Conservation (phyloP, 2,329 filamentous ascomycete genomes). For the Akanthomyces lecanii region DNA sequence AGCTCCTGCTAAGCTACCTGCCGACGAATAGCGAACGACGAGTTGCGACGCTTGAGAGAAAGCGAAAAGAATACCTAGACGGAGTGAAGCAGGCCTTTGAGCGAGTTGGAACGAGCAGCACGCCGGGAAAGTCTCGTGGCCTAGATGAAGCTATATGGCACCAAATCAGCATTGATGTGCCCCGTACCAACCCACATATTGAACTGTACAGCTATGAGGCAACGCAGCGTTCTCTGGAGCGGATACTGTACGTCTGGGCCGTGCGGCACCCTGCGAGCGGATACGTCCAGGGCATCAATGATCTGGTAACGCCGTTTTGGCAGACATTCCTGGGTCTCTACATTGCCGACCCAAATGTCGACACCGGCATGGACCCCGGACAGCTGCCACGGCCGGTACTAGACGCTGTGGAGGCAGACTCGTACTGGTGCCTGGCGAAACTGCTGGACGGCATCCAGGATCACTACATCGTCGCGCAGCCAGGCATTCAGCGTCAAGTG, state of each 20-base stretch:
- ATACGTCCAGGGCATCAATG: slow-evolving; percentile 98
- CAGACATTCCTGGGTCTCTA: slow-evolving; percentile 94
- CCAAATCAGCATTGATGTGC: slow-evolving; percentile 97
- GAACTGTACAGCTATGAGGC: slow-evolving; percentile 94
- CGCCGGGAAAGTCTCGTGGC: slow-evolving; percentile 53
- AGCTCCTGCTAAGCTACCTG: slow-evolving; percentile 88
- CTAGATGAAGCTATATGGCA: slow-evolving; percentile 98
- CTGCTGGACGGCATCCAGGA: slow-evolving; percentile 98
- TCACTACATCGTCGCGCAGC: slow-evolving; percentile 97
- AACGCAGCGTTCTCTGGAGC: slow-evolving; percentile 87
- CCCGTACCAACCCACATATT: slow-evolving; percentile 91
- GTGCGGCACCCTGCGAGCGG: slow-evolving; percentile 95
- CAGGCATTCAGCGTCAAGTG: slow-evolving; percentile 93
- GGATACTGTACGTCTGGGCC: slow-evolving; percentile 96
- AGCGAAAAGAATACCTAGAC: slow-evolving; percentile 94
- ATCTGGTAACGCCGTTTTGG: slow-evolving; percentile 96
- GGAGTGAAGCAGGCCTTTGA: slow-evolving; percentile 75
- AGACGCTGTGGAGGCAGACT: slow-evolving; percentile 95
- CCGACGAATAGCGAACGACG: slow-evolving; percentile 94
- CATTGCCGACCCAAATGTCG: slow-evolving; percentile 89
- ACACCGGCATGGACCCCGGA: slow-evolving; percentile 93
- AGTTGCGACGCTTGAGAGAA: slow-evolving; percentile 84
- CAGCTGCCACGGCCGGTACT: slow-evolving; percentile 86
- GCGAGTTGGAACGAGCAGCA: slow-evolving; percentile 48
- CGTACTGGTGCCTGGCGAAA: slow-evolving; percentile 98